Evolutionary conservation across 2,329 filamentous ascomycete species (phyloP).

Genomic region (Fusarium nanum): DNA sequence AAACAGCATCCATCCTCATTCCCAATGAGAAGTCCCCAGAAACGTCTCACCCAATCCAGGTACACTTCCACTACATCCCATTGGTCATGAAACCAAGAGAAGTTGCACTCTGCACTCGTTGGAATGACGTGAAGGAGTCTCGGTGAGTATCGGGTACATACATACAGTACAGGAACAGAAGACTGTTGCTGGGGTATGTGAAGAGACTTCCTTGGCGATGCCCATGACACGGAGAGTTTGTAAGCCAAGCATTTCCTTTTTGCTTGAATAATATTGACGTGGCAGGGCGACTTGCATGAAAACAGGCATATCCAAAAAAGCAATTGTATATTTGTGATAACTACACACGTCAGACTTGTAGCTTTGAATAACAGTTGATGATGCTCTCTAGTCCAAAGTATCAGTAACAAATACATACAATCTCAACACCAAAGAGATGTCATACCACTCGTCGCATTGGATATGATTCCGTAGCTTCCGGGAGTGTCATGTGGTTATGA

Average conservation of each 20-base stretch:
- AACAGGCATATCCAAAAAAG: background rate
- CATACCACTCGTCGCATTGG: constrained; percentile 22
- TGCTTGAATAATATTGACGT: background rate
- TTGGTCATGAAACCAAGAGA: constrained; percentile 10
- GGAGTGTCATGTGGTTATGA: constrained; percentile 27
- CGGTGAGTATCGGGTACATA: constrained; percentile 24
- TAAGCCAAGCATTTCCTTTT: constrained; percentile 11
- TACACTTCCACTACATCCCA: constrained; percentile 14
- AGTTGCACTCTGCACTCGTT: constrained; percentile 14
- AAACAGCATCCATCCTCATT: background rate
- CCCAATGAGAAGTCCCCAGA: constrained; percentile 6
- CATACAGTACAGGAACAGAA: background rate
- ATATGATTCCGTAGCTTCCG: constrained; percentile 24
- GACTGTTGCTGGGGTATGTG: constrained; percentile 3
- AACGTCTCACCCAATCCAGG: constrained; percentile 7
- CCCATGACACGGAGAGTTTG: constrained; percentile 21
- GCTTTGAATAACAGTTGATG: background rate
- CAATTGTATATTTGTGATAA: background rate
- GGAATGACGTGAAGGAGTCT: constrained; percentile 26
- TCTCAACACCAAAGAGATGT: constrained; percentile 9
- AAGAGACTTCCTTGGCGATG: constrained; percentile 13
- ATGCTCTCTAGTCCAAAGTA: background rate
- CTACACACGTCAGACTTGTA: background rate
- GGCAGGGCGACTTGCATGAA: background rate
- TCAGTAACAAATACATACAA: background rate